Evolutionary conservation across 805 yeast genomes (phyloP), one percentile per base, ranked within the genome.

Genomic region (Metschnikowia shivogae): DNA sequence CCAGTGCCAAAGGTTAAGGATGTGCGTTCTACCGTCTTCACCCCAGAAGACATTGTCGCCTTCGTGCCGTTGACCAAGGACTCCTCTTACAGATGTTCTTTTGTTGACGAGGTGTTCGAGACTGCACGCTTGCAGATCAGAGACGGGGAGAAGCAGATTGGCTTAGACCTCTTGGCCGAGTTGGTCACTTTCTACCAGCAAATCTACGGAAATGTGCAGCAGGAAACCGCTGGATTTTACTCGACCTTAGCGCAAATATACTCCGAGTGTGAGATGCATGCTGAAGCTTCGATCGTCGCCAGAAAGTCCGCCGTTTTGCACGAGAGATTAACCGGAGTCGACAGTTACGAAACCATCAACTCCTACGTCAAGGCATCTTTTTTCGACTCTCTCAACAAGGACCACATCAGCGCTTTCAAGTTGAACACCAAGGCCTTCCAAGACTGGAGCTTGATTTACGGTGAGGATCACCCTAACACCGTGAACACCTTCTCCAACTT

Each of bases 311-410:
- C 81, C 49, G 70, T 80, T 33, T 79, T 89, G 49, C 74, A 82
- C 48, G 98, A 92, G 72, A 81, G 98, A 67, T 74, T 82, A 10
- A 64, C 72, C 42, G 99, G 99, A 49, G 64, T 81, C 50, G 98
- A 92, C 60, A 78, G 93, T 11, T 78, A 77, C 57, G 92, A 89
- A 52, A 77, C 90, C 22, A 64, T 88, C 32, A 76, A 88, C 53
- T 72, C 87, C 34, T 78, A 84, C 61, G 73, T 82, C 55, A 89
- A 88, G 64, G 68, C 90, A 53, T 95, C 93, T 1, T 77, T 74
- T 58, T 75, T 77, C 57, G 97, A 90, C 63, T 68, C 80, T 34
- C 67, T 78, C 8, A 77, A 78, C 53, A 79, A 79, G 30, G 78
- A 81, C 54, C 67, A 78, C 33, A 65, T 72, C 29, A 82, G 84